Conservation (phyloP, 495 filamentous ascomycete genomes). For the Aspergillus kassunensis region DNA sequence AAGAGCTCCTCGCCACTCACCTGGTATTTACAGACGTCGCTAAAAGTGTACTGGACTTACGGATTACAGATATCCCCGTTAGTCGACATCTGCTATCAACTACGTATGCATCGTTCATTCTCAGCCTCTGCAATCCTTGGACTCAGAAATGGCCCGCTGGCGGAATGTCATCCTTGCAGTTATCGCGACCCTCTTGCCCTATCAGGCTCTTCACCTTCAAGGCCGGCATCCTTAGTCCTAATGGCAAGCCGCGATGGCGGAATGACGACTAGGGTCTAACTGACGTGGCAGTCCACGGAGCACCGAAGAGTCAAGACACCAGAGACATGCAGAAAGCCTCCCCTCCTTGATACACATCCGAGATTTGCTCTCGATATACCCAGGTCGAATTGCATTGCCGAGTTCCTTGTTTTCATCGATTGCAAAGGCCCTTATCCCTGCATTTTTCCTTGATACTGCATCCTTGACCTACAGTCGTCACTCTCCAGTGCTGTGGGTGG, state of each 20-base stretch:
- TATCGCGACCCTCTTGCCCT: slow-evolving; percentile 6
- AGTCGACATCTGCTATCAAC: no score
- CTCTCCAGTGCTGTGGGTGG: no score
- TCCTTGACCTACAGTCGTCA: no score
- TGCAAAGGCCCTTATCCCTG: neutral
- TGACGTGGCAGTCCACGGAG: slow-evolving; percentile 24
- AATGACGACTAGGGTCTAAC: slow-evolving; percentile 13
- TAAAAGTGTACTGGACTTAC: neutral
- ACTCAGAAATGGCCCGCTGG: slow-evolving; percentile 10
- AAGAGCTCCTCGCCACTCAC: neutral
- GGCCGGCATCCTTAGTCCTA: slow-evolving; percentile 8
- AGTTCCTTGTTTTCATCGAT: slow-evolving; percentile 4
- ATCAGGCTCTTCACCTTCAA: slow-evolving; percentile 9
- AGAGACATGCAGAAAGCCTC: slow-evolving; percentile 10
- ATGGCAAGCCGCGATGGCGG: slow-evolving; percentile 12
- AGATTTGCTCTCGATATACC: slow-evolving; percentile 1
- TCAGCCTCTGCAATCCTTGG: slow-evolving; percentile 12
- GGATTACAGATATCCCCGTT: no score
- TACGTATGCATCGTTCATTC: no score
- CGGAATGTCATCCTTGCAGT: slow-evolving; percentile 13
- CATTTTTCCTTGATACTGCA: neutral
- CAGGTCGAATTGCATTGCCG: neutral
- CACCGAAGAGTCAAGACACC: slow-evolving; percentile 11
- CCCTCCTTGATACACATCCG: slow-evolving; percentile 7
- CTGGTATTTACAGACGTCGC: neutral